A percentile compares a stretch with the other conserved stretches of the same genome.
phyloP scores from a whole-genome alignment of 2,329 filamentous ascomycete species.

The Rugonectria rugulosa region DNA sequence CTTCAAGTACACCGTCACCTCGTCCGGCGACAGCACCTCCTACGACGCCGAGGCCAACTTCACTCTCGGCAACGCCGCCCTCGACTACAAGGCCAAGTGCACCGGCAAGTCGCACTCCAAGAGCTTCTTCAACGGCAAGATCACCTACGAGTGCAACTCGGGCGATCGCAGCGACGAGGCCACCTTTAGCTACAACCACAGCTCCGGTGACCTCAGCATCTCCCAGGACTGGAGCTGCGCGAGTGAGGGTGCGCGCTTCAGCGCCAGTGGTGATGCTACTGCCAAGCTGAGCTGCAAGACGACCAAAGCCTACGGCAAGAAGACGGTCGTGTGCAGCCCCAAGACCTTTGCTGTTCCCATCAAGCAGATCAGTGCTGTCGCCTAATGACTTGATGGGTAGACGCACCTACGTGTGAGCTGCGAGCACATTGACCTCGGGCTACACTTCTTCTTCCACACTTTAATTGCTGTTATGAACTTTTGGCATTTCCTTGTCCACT shows the following conservation, averaged over 20 bases:
- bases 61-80: slow-evolving; percentile 55
- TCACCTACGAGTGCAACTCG: slow-evolving; percentile 52
- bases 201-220: slow-evolving; percentile 48
- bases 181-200: slow-evolving; percentile 54
- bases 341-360: slow-evolving; percentile 37
- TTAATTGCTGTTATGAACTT: not conserved
- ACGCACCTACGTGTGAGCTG: too few species aligned
- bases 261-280: slow-evolving; percentile 38
- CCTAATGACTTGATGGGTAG: slow-evolving; percentile 31
- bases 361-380: slow-evolving; percentile 39
- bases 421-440: not conserved
- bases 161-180: slow-evolving; percentile 38
- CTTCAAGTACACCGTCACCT: slow-evolving; percentile 58
- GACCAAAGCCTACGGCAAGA: slow-evolving; percentile 36
- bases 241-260: slow-evolving; percentile 47
- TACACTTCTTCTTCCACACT: not conserved
- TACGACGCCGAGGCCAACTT: slow-evolving; percentile 56
- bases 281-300: slow-evolving; percentile 39
- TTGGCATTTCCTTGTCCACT: too few species aligned
- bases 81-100: slow-evolving; percentile 51
- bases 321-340: slow-evolving; percentile 40
- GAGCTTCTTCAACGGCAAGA: slow-evolving; percentile 59
- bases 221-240: slow-evolving; percentile 59
- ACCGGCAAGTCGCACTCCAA: slow-evolving; percentile 49
- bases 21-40: slow-evolving; percentile 45